Base-by-base conservation (phyloP, 2,329 filamentous ascomycete genomes). In the Septoria linicola region DNA sequence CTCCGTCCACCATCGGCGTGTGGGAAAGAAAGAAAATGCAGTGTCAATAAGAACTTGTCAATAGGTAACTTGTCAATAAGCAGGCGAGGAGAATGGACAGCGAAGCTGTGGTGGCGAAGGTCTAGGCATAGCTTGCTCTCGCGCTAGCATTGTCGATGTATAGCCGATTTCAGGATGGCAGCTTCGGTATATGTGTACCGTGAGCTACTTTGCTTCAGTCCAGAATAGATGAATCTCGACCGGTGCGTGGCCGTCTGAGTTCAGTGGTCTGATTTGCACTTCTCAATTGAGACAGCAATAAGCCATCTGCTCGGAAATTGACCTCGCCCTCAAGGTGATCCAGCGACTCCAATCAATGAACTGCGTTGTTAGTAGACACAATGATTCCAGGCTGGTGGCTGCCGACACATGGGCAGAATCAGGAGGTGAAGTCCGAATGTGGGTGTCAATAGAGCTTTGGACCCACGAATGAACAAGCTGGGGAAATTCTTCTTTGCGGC, bases 361-460 rank as follows among this genome's bases (percentile, higher is more conserved):
- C 7, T 5, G 13, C 50, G 41, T 46, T 42, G 35, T 48, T 19
- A 31, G 37, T 10, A 11, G 27, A 31, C 7, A 53, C 39, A 53
- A 53, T 36, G 32, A 20, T 41, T 16, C 39, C 44, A 32, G 37
- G 14, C 40, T 25, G 37, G 43, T 53, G 51, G 45, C 45, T 49
- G 41, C 10, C 30, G 39, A 20, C 23, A 13, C 44, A 39, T 48
- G 39, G 51, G 23, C 39, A 37, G 23, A 36, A 17, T 52, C 36
- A 48, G 34, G 37, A 40, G 21, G 21, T 36, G 23, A 46, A 17
- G 27, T 37, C 54, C 49, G 36, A 30, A 60, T 46, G 17, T 50
- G 50, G 59, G 50, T 41, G 27, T 61, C 59, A 63, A 63, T 63
- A 63, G 49, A 16, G 19, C 19, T 19, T 20, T 37, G 23, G n/a